Base-by-base conservation (phyloP, 495 filamentous ascomycete species). In the Rostrohypoxylon terebratum region DNA sequence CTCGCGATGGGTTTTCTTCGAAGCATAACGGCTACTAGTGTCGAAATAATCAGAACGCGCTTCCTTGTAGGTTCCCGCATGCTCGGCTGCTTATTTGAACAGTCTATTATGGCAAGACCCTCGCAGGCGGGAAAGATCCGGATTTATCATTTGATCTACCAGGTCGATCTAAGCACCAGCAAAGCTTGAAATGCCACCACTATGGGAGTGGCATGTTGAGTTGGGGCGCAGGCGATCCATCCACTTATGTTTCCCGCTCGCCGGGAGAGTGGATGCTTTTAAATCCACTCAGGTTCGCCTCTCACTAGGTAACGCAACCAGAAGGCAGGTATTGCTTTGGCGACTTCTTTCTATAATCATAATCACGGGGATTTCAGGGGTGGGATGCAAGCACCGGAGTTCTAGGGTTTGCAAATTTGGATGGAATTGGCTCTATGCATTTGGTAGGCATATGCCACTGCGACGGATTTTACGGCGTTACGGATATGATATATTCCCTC, bases 391-490 rank as follows among this genome's bases (percentile, higher is more conserved):
- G 33, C 44, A 62, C 42, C 18, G 70, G 65, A 65, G 65, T 63
- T 69, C 14, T 38, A 13, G 71, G 62, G 53, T 16, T 47, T 50
- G 34, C n/a, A 21, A 36, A n/a, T 60, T 66, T 16, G 40, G 25
- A 55, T 25, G 66, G 28, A 44, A 57, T 21, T 47, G 20, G 18
- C n/a, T 38, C 36, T 57, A 38, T 42, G 50, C 28, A 33, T 66
- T 69, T 66, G 59, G 51, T 50, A 45, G 62, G 53, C n/a, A 36
- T 54, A 34, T 21, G 16, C 55, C 18, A 34, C 59, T 66, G 36
- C 53, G 44, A 59, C 58, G 58, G 58, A 66, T 21, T 69, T 69
- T 66, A 40, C 62, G 71, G 66, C 66, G 66, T 74, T 74, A 66
- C 44, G 66, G 66, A 58, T 54, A 58, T 40, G 61, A 34, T 9